Base-by-base conservation (phyloP, 495 filamentous ascomycete species). In the Neurospora discreta region DNA sequence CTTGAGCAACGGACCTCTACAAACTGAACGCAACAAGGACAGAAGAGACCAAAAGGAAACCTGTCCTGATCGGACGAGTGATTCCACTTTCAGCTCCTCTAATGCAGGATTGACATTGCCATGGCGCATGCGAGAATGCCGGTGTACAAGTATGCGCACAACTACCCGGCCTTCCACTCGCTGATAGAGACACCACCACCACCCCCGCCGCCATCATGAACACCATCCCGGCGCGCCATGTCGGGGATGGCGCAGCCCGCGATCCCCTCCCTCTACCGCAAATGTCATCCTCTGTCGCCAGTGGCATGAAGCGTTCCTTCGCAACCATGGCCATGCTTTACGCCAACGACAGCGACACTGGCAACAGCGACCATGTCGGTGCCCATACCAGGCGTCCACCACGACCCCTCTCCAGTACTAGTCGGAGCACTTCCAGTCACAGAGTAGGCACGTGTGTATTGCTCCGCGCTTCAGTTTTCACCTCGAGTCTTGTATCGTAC, bases 301-400 rank as follows among this genome's bases (percentile, higher is more conserved):
- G 68, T 5, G 76, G 78, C 68, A 65, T 76, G 41, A 79, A 79
- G 73, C 76, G 77, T 26, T 71, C 76, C 39, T 76, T 73, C 39
- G 68, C 77, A n/a, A 65, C 70, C 30, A 75, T 76, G 74, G 73
- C 74, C 69, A 52, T 20, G 26, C 38, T 69, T 9, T 74, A 74
- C 46, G 23, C 46, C 46, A 30, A 60, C 46, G 46, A 30, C 52
- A 65, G 26, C 52, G 52, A 65, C 26, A 16, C 52, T 30, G 52
- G 23, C 52, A 60, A 60, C 52, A 60, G 20, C 23, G 23, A 60
- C 26, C 6, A 60, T 60, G 26, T 26, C 52, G 15, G 26, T 60
- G 13, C 52, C 52, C 15, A 65, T 65, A 26, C 52, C 6, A 33
- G 52, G 52, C 52, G 26, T 7, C 52, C 52, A 65, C 52, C 23